Evolutionary conservation across 2,329 filamentous ascomycete species (phyloP).

Genomic region (Colletotrichum sp.): DNA sequence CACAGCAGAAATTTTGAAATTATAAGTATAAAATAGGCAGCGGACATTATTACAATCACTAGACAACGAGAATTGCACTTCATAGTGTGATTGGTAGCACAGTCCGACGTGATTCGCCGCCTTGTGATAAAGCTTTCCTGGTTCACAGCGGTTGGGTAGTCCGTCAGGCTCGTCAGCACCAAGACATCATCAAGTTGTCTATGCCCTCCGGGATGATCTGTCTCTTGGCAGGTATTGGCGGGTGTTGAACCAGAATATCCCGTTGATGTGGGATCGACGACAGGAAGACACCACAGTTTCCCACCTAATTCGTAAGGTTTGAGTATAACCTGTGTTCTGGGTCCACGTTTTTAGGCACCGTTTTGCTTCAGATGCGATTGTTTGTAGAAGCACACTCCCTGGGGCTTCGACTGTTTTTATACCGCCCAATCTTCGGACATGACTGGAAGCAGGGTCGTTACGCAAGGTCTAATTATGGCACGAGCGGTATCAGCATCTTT

Average conservation of each 20-base stretch:
- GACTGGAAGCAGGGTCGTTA: not conserved
- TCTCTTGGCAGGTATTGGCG: not conserved
- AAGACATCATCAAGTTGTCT: not conserved
- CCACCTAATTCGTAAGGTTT: not conserved
- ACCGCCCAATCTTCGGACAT: not conserved
- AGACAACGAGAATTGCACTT: too few relatives aligned
- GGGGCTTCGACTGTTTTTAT: not conserved
- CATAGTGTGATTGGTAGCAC: not conserved
- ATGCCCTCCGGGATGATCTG: not conserved
- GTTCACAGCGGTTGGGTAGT: too few relatives aligned
- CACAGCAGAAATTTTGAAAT: accelerated
- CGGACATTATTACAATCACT: too few relatives aligned
- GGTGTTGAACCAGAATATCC: not conserved
- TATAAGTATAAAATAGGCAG: too few relatives aligned
- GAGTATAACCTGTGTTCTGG: not conserved
- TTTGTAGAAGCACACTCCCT: not conserved
- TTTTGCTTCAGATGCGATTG: not conserved
- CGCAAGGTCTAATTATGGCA: not conserved
- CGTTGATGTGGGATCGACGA: not conserved
- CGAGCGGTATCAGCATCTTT: not conserved
- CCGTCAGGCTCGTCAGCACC: not conserved
- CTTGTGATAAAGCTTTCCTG: not conserved
- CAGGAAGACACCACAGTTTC: not conserved
- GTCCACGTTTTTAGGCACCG: not conserved
- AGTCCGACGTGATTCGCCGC: not conserved